Evolutionary conservation across 2,329 filamentous ascomycete genomes (phyloP).

Genomic region (Fusarium heterosporum): DNA sequence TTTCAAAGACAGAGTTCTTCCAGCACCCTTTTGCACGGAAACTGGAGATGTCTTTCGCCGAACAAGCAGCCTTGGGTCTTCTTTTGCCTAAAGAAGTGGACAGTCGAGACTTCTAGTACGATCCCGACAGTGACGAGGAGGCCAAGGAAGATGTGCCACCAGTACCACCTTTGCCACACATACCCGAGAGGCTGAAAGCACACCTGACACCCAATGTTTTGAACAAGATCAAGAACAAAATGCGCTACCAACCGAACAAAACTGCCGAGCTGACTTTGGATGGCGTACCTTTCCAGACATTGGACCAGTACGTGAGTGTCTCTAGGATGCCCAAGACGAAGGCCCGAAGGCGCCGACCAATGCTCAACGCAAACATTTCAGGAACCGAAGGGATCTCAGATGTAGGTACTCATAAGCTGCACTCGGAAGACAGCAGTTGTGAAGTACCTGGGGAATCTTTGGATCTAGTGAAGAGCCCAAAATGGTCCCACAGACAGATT

Average conservation of each 20-base stretch:
- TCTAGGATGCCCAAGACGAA: conserved; percentile 10
- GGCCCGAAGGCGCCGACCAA: conserved; percentile 22
- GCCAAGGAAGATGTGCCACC: conserved; percentile 39
- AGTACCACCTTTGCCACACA: conserved; percentile 48
- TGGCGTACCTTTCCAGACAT: conserved; percentile 4
- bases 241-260: conserved; percentile 41
- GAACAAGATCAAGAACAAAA: conserved; percentile 47
- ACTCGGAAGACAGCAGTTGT: background rate
- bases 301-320: background rate
- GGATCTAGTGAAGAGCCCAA: background rate
- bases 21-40: conserved; percentile 53
- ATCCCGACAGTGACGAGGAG: conserved; percentile 53
- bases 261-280: conserved; percentile 5
- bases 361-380: conserved; percentile 45
- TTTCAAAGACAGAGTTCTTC: conserved; percentile 51
- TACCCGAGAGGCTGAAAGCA: conserved; percentile 47
- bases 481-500: background rate
- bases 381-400: conserved; percentile 34
- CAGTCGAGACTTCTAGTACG: conserved; percentile 54
- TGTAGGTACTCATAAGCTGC: background rate
- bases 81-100: conserved; percentile 51
- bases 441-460: background rate
- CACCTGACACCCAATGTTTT: conserved; percentile 45
- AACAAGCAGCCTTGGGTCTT: conserved; percentile 51
- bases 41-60: conserved; percentile 44